These are phyloP conservation scores for Sorghum bicolor DNA, from an alignment of 176 grass and related monocot species.

Conservation along the genomic window Sorghum_bicolor_NCBIv3 NC_012872.2:5130501-5131000, in stretches of 20 bases:
- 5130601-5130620: background rate
- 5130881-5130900: background rate
- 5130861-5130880: background rate
- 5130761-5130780: background rate
- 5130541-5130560: background rate
- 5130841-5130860: background rate
- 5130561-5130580: background rate
- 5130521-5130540: background rate
- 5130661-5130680: constrained; percentile 9
- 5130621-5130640: background rate
- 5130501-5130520: background rate
- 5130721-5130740: background rate
- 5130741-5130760: constrained; percentile 18
- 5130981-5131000: background rate
- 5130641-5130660: background rate
- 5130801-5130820: background rate
- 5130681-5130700: background rate
- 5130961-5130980: background rate
- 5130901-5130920: background rate
- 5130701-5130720: background rate
- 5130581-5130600: background rate
- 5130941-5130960: constrained; percentile 3
- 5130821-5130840: constrained; percentile 18
- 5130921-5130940: background rate
- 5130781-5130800: background rate